Conservation (phyloP, 768 basidiomycete genomes). For the Collybia sp. region DNA sequence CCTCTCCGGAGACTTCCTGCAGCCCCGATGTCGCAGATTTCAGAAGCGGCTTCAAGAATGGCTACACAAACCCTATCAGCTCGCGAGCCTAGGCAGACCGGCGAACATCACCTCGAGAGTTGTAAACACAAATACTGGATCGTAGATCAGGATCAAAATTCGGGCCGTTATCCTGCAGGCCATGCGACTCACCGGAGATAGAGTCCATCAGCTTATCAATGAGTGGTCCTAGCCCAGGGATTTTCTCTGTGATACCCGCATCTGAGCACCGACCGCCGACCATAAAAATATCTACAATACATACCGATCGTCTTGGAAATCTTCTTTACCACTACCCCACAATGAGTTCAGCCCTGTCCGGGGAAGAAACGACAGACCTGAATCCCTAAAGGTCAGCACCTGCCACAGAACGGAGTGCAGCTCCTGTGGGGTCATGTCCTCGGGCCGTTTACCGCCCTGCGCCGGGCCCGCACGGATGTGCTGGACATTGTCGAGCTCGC, state of each 20-base stretch:
- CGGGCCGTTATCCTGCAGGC: too few relatives aligned
- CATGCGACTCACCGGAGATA: constrained; percentile 44
- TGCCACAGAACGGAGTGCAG: constrained; percentile 81
- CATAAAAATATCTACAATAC: constrained; percentile 7
- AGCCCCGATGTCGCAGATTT: constrained; percentile 65
- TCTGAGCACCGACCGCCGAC: neutral
- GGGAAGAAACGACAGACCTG: constrained; percentile 34
- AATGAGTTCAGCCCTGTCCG: neutral
- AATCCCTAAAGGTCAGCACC: constrained; percentile 81
- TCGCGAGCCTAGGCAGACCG: neutral
- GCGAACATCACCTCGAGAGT: constrained; percentile 63
- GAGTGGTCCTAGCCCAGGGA: constrained; percentile 70
- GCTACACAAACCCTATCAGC: constrained; percentile 30
- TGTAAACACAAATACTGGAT: constrained; percentile 72
- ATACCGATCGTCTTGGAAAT: constrained; percentile 69
- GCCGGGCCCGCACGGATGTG: constrained; percentile 56
- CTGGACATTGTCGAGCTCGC: constrained; percentile 73
- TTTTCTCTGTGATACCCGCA: constrained; percentile 50
- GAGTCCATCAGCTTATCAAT: constrained; percentile 79
- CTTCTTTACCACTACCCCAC: constrained; percentile 59
- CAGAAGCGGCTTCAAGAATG: constrained; percentile 76
- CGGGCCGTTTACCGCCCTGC: constrained; percentile 64
- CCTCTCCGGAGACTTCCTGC: constrained; percentile 61
- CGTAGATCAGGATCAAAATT: neutral
- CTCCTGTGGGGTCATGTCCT: constrained; percentile 87